Base-by-base conservation (phyloP, 2,329 filamentous ascomycete genomes). In the Chaetomium globosum region DNA sequence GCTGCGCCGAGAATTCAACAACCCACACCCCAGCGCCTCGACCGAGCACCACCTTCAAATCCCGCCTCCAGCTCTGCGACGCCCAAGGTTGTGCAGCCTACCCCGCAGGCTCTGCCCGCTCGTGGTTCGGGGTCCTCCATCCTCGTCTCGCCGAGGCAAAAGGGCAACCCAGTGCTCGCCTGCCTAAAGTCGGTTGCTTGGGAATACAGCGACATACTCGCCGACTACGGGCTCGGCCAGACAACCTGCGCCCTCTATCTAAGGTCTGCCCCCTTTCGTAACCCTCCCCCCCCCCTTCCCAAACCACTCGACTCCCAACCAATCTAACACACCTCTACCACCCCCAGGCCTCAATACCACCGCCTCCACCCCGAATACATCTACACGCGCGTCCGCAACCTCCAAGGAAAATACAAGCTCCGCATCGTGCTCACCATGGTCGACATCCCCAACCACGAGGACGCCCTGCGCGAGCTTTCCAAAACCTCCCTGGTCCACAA, bases 281-380 rank as follows among this genome's bases (percentile, higher is more conserved):
- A 28, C 23, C 2, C 13, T 16, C 53, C 16, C 16, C 28, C 43
- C 16, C n/a, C 19, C 43, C n/a, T n/a, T n/a, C n/a, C n/a, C n/a
- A n/a, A 28, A 10, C 28, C 26, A 43, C 9, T 7, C 16, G 30
- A 28, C 21, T 13, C 26, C 19, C n/a, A 31, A 9, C 13, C 16
- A 23, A 8, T 16, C 49, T 36, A 31, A 33, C 59, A 26, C 12
- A 4, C 43, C 12, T 39, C 23, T 28, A 2, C 31, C 31, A n/a
- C 2, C 10, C 6, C 21, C 9, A 63, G 83, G 92, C 56, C 85
- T 99, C 62, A 99, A 77, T 99, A 99, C 77, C 95, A 99, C 77
- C 92, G 94, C 31, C 84, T 99, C 60, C 95, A 99, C 75, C 95
- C 95, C 0, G 95, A 99, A 78, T 99, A 99, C 80, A 92, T 99